A percentile compares a stretch with the other conserved stretches of the same genome.
phyloP scores from a whole-genome alignment of 257 asterid genomes.

The Solanum chiquidenum region DNA sequence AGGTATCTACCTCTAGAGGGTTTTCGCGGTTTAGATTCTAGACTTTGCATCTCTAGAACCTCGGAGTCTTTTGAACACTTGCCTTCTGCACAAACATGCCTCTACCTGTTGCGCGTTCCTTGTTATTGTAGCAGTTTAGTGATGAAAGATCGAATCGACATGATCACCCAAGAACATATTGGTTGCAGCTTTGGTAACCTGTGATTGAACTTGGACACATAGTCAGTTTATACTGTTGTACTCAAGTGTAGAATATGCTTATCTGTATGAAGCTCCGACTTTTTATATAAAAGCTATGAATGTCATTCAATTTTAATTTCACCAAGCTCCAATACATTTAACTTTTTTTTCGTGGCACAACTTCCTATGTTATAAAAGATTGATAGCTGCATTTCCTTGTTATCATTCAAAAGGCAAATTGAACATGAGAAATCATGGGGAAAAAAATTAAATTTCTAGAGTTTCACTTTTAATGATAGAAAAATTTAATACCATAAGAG shows the following conservation, averaged over 20 bases:
- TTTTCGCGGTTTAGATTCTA: conserved; percentile 70
- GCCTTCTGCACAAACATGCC: conserved; percentile 90
- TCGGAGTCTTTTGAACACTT: conserved; percentile 41
- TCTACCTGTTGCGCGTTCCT: conserved; percentile 69
- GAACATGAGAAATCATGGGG: background rate
- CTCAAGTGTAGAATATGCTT: no score
- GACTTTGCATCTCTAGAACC: conserved; percentile 48
- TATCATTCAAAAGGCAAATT: background rate
- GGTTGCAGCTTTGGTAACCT: conserved; percentile 86
- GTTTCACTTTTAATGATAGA: no score
- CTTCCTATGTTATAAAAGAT: background rate
- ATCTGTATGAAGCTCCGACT: no score
- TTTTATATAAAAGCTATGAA: no score
- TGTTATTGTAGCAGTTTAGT: conserved; percentile 31
- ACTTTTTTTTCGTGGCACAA: no score
- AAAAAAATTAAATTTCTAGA: no score
- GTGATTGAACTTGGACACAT: background rate
- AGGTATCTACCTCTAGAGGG: conserved; percentile 77
- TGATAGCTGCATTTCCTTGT: background rate
- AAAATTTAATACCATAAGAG: background rate
- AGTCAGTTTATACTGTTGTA: background rate
- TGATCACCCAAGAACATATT: conserved; percentile 80
- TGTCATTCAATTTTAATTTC: no score
- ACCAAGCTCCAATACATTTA: no score
- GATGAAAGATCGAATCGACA: conserved; percentile 41